These are phyloP conservation scores for Aureobasidium sp. DNA, from an alignment of 2,329 filamentous ascomycete genomes.

Conservation along the genomic window DNA sequence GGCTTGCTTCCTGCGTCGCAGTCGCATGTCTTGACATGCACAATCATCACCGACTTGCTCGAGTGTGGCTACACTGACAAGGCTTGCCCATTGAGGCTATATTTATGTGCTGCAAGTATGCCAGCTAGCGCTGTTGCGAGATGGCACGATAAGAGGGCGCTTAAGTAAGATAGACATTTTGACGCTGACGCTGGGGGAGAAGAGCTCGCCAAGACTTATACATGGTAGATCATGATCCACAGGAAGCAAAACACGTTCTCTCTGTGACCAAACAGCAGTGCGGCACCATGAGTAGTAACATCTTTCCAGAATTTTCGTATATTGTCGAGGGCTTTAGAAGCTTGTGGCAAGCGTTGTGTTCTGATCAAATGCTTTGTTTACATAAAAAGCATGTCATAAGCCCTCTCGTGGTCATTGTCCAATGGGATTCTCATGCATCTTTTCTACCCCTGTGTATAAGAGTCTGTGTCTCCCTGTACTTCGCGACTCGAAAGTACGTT, in stretches of 20 bases:
- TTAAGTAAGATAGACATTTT: background rate
- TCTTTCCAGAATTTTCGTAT: background rate
- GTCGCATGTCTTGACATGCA: conserved; percentile 1
- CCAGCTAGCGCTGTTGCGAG: conserved; percentile 2
- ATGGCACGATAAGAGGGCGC: background rate
- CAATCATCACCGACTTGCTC: conserved; percentile 3
- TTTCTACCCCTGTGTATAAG: conserved; percentile 3
- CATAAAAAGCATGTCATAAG: background rate
- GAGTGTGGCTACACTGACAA: background rate
- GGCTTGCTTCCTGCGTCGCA: conserved; percentile 1
- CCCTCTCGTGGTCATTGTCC: background rate
- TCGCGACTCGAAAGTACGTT: too few relatives aligned
- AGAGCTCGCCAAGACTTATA: background rate
- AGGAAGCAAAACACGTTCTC: conserved; percentile 1
- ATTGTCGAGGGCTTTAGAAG: background rate
- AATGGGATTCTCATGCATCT: conserved; percentile 5
- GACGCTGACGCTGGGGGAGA: conserved; percentile 1
- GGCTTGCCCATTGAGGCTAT: background rate
- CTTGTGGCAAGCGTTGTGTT: conserved; percentile 4
- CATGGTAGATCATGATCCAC: conserved; percentile 4
- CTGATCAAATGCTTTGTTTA: background rate
- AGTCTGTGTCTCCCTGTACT: background rate
- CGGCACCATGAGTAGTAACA: conserved; percentile 1
- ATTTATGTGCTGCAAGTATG: background rate
- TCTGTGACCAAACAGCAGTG: conserved; percentile 1